These are phyloP conservation scores for Magnusiomyces magnusii DNA, from an alignment of 1,139 yeast genomes.

Conservation along the genomic window DNA sequence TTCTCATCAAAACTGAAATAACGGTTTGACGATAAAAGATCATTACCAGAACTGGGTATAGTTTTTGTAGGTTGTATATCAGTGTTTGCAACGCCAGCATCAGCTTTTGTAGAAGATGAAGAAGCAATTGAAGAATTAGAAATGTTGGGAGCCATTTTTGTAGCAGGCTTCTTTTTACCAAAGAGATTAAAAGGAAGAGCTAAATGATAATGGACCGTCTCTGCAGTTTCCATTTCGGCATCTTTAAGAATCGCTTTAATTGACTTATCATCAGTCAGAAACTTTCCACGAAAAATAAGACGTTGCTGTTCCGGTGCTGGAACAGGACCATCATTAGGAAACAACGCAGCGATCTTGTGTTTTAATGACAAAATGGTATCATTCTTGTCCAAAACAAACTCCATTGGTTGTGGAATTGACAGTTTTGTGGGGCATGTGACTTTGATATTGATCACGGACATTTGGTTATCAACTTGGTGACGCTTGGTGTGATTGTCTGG, in stretches of 20 bases:
- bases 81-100: not conserved
- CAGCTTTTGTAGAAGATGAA: not conserved
- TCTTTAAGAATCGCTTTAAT: conserved; percentile 8
- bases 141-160: not conserved
- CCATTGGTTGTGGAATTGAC: conserved; percentile 9
- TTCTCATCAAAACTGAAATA: not conserved
- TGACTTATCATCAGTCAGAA: conserved; percentile 8
- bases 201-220: conserved; percentile 13
- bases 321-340: conserved; percentile 6
- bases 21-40: not conserved
- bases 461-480: not conserved
- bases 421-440: conserved; percentile 12
- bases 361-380: conserved; percentile 6
- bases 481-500: too few species aligned
- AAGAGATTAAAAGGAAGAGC: conserved; percentile 7
- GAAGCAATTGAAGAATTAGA: not conserved
- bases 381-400: conserved; percentile 1
- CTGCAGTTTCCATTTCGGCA: conserved; percentile 3
- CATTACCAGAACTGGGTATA: not conserved
- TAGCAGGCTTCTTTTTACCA: not conserved
- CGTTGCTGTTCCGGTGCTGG: conserved; percentile 14
- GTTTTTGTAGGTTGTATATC: not conserved
- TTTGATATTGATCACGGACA: not conserved
- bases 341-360: conserved; percentile 1
- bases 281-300: conserved; percentile 14